Base-by-base conservation (phyloP, 805 yeast species). In the Candida golubevii region DNA sequence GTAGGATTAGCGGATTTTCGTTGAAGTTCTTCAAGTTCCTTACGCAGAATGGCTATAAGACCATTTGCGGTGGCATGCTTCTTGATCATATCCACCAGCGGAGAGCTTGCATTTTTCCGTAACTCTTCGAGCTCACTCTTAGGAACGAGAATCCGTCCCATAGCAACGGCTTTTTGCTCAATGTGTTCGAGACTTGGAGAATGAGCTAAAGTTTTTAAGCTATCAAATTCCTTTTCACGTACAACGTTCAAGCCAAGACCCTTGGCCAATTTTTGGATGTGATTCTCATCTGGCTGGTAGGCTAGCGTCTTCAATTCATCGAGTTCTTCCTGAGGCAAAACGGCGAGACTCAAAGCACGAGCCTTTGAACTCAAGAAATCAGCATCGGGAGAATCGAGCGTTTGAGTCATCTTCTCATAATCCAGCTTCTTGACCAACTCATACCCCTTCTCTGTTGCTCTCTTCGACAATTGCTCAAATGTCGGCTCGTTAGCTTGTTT, bases 401-500 rank as follows among this genome's bases (percentile, higher is more conserved):
- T 14, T 8, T 15, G 15, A 26, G 38, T 35, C 36, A 51, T 35
- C 9, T 18, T 23, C 1, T 31, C 38, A 15, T 36, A 33, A n/a
- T 51, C 50, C 2, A 48, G 31, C 6, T 7, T 12, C 35, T 44
- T 51, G 12, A 51, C 39, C 33, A 51, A 13, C 12, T 41, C 42
- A 23, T 38, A 28, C 8, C 35, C 32, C 26, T 44, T 49, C 10
- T 43, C 45, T 5, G 37, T 44, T 7, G 63, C 61, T 26, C 50
- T 51, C 7, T 35, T 5, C 0, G 41, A 13, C 30, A 63, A 38
- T 9, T 51, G 49, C 12, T 58, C 56, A 7, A 56, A 28, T 0
- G 60, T 34, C 15, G 75, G 75, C 8, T 61, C 62, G 44, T 61
- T 47, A 0, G 71, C 72, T 10, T 56, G 48, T 29, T 53, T 60